phyloP scores from a whole-genome alignment of 768 basidiomycete genomes.

The Saitozyma sp. region DNA sequence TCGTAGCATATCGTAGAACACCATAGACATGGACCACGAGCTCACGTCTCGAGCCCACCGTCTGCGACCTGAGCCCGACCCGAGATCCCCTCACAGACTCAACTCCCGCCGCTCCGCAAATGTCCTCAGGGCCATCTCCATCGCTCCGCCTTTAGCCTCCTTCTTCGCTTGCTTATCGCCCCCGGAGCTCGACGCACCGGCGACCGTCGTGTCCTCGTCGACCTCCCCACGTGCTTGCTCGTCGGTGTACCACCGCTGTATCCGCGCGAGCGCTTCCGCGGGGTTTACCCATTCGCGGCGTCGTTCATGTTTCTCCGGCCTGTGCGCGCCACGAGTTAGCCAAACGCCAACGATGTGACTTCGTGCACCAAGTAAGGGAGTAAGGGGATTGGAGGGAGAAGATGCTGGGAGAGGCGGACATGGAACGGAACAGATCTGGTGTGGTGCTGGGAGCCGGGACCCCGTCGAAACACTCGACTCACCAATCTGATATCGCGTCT shows the following conservation, averaged over 20 bases:
- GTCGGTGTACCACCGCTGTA: slow-evolving; percentile 34
- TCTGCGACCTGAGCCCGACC: too few relatives aligned
- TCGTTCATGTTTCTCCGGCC: slow-evolving; percentile 42
- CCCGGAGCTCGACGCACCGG: neutral
- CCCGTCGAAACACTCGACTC: neutral
- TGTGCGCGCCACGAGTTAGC: slow-evolving; percentile 4
- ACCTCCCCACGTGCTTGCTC: slow-evolving; percentile 2
- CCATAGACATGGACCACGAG: too few relatives aligned
- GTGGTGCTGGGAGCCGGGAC: neutral
- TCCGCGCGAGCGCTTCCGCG: slow-evolving; percentile 13
- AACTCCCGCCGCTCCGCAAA: slow-evolving; percentile 7
- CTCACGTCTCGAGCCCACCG: too few relatives aligned
- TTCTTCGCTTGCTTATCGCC: slow-evolving; percentile 22
- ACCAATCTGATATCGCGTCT: slow-evolving; percentile 20
- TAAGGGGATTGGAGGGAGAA: neutral
- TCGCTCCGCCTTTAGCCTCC: slow-evolving; percentile 38
- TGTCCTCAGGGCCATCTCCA: slow-evolving; percentile 35
- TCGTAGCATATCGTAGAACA: too few relatives aligned
- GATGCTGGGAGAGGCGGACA: neutral
- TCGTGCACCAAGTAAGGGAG: neutral
- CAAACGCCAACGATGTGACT: neutral
- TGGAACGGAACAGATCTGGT: neutral
- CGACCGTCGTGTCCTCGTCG: neutral
- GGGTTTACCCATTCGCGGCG: slow-evolving; percentile 29
- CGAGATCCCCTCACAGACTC: too few relatives aligned